Evolutionary conservation across 2,329 filamentous ascomycete species (phyloP).

Genomic region (Akanthomyces dipterigenus): DNA sequence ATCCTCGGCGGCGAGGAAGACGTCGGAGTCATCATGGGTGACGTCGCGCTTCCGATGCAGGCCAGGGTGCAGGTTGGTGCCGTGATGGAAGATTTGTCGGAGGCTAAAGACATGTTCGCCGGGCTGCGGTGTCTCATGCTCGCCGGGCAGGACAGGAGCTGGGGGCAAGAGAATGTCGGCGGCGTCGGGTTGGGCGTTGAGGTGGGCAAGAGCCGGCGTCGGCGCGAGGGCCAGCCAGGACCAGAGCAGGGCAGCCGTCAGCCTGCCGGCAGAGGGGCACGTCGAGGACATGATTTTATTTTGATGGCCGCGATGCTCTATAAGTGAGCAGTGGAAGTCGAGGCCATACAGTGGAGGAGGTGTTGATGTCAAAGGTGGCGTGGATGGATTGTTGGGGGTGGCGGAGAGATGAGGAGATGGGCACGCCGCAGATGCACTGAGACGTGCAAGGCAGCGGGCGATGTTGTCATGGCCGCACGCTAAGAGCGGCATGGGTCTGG

Average conservation of each 20-base stretch:
- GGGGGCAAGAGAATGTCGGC: conserved; percentile 37
- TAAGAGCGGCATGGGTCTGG: not conserved
- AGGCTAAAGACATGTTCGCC: conserved; percentile 60
- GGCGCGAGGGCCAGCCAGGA: conserved; percentile 58
- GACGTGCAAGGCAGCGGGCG: conserved; percentile 1
- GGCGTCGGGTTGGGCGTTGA: conserved; percentile 24
- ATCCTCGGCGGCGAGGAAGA: conserved; percentile 59
- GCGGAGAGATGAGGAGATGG: conserved; percentile 9
- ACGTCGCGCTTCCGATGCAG: conserved; percentile 76
- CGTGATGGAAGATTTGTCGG: conserved; percentile 89
- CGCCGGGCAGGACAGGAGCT: conserved; percentile 32
- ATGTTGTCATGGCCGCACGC: conserved; percentile 17
- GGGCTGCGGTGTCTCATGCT: conserved; percentile 37
- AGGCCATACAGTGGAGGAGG: not conserved
- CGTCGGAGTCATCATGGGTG: conserved; percentile 38
- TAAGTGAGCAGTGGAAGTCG: not conserved
- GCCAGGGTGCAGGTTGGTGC: conserved; percentile 68
- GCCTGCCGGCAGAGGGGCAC: conserved; percentile 54
- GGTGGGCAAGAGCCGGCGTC: conserved; percentile 21
- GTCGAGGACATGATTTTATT: conserved; percentile 1
- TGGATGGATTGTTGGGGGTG: not conserved
- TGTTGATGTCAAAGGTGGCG: not conserved
- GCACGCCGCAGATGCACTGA: not conserved
- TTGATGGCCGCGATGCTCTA: not conserved
- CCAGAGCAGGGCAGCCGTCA: conserved; percentile 57